These are phyloP conservation scores for Colletotrichum costaricense DNA, from an alignment of 2,329 filamentous ascomycete genomes.

Conservation along the genomic window DNA sequence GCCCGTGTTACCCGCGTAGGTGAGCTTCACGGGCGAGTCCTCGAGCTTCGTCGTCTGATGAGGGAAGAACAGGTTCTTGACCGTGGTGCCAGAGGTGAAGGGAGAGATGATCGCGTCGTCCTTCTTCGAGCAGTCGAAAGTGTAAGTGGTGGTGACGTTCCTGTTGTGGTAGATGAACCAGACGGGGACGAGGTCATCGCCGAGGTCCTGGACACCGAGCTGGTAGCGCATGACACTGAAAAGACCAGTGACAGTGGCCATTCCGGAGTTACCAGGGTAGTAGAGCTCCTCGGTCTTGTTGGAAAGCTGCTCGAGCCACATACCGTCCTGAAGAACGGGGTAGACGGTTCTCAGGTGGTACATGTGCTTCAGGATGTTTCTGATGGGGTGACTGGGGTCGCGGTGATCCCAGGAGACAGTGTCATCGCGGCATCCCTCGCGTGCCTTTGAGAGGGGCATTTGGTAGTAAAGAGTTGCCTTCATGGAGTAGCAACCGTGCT, in stretches of 20 bases:
- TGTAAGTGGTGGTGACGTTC: constrained; percentile 61
- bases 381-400: constrained; percentile 70
- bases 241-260: constrained; percentile 66
- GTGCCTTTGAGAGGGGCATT: constrained; percentile 65
- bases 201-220: constrained; percentile 43
- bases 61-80: constrained; percentile 73
- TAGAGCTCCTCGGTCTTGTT: constrained; percentile 60
- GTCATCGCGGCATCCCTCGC: constrained; percentile 67
- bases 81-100: constrained; percentile 64
- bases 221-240: constrained; percentile 68
- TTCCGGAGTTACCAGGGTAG: constrained; percentile 62
- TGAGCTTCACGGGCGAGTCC: constrained; percentile 55
- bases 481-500: constrained; percentile 72
- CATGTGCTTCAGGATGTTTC: constrained; percentile 71
- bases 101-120: constrained; percentile 65
- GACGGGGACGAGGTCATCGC: constrained; percentile 64
- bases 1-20: constrained; percentile 57
- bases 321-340: constrained; percentile 71
- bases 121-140: constrained; percentile 62
- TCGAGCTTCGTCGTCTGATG: constrained; percentile 66
- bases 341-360: constrained; percentile 68
- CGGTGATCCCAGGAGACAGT: constrained; percentile 69
- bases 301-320: constrained; percentile 64
- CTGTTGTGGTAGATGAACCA: constrained; percentile 65
- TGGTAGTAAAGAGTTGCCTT: constrained; percentile 66